Percentiles rank a stretch among this genome's conserved stretches.
These are phyloP conservation scores for Croton setiger DNA, from an alignment of 441 rosid species.

Conservation along the genomic window DNA sequence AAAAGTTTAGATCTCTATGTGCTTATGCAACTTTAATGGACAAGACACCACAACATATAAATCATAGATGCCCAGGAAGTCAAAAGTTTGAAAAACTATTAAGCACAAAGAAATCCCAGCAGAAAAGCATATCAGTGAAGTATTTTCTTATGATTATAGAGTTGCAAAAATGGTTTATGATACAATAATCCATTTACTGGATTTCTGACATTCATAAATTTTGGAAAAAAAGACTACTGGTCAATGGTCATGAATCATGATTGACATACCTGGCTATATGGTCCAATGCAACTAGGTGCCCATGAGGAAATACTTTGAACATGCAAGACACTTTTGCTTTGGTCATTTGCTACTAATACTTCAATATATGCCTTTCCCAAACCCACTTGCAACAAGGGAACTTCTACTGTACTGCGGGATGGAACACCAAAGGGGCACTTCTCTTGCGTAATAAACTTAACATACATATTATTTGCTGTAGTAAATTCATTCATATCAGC, in stretches of 20 bases:
- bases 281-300: constrained; percentile 99
- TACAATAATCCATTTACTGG: too few relatives aligned
- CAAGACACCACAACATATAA: background rate
- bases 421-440: constrained; percentile 96
- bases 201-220: too few relatives aligned
- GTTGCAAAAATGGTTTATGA: too few relatives aligned
- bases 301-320: constrained; percentile 94
- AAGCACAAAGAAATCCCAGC: background rate
- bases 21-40: background rate
- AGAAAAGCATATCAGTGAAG: background rate
- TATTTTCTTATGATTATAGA: too few relatives aligned
- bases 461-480: constrained; percentile 78
- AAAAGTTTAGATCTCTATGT: background rate
- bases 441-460: constrained; percentile 78
- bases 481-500: constrained; percentile 81
- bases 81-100: background rate
- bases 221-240: too few relatives aligned
- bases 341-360: constrained; percentile 66
- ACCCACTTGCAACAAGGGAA: constrained; percentile 70
- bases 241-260: too few relatives aligned
- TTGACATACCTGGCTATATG: constrained; percentile 82
- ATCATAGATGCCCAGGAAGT: background rate
- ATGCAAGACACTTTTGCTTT: constrained; percentile 84
- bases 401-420: constrained; percentile 94
- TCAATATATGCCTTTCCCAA: constrained; percentile 78